Base-by-base conservation (phyloP, 73 alveolate species). In the Uronychia binucleata region DNA sequence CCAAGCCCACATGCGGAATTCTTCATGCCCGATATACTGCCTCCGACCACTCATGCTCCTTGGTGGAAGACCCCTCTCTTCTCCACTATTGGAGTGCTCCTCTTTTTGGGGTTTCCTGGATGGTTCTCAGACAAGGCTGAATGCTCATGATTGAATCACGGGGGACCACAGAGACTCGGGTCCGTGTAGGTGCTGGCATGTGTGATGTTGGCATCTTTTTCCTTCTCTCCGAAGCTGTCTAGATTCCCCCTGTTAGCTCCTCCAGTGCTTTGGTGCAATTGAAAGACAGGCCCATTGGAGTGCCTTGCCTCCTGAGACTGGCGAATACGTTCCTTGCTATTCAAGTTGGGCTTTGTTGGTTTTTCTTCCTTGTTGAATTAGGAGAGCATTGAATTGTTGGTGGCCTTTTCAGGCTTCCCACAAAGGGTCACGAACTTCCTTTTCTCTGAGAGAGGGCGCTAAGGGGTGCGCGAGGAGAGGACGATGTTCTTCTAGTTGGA, bases 361-460 rank as follows among this genome's bases (percentile, higher is more conserved):
- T 46, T 46, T 5, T 19, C 19, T 5, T 46, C 67, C 5, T 46
- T 46, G 19, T 46, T 46, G 5, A 11, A 11, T 46, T 46, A 19
- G 5, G 67, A 5, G n/a, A 46, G 5, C 67, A 46, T 46, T 5
- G 67, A 46, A 19, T 19, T 46, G 67, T 46, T 46, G 5, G 67
- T 19, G n/a, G 19, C 19, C 67, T 46, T 46, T 46, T 46, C 67
- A 46, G 67, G 67, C 67, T 46, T 46, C 19, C 67, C 67, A 46
- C 67, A 46, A 46, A 46, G 67, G 5, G 67, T 46, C 67, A 46
- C 67, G 67, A 46, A 46, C 19, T 46, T 46, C 67, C 67, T 46
- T 19, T 46, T 46, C 19, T 46, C 67, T 46, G 67, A 46, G 67
- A 46, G 67, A 46, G 67, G 67, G 67, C 67, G 67, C 67, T 46